Evolutionary conservation across 2,329 filamentous ascomycete species (phyloP).

Genomic region (Esteya vermicola): DNA sequence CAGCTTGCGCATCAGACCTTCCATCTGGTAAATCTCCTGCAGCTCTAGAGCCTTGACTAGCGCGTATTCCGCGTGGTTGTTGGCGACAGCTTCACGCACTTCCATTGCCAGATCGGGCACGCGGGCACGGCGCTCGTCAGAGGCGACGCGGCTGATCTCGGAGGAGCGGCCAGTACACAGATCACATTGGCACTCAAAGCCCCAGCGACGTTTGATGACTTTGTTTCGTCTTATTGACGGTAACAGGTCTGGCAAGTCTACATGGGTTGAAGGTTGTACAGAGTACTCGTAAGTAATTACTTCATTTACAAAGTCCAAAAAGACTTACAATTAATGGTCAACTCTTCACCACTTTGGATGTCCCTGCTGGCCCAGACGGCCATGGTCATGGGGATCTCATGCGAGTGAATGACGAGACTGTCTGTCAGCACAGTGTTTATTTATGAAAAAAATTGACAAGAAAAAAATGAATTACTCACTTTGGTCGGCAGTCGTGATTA

Average conservation of each 20-base stretch:
- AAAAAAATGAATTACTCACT: constrained; percentile 2
- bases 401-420: constrained; percentile 13
- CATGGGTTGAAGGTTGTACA: not conserved
- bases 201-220: constrained; percentile 11
- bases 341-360: constrained; percentile 15
- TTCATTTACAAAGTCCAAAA: not conserved
- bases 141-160: constrained; percentile 5
- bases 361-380: constrained; percentile 12
- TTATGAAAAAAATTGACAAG: not conserved
- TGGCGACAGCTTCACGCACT: not conserved
- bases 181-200: constrained; percentile 16
- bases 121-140: constrained; percentile 12
- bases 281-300: too few species aligned
- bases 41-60: constrained; percentile 12
- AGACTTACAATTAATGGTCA: constrained; percentile 16
- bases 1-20: constrained; percentile 1
- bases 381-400: constrained; percentile 12
- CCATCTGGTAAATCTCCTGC: not conserved
- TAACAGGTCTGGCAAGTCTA: constrained; percentile 11
- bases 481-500: constrained; percentile 16
- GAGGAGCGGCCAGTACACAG: constrained; percentile 10
- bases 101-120: not conserved
- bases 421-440: not conserved
- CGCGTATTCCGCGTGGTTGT: not conserved
- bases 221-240: constrained; percentile 10